Conservation (phyloP, 1,284 basidiomycete genomes). For the Schizophyllum amplum region DNA sequence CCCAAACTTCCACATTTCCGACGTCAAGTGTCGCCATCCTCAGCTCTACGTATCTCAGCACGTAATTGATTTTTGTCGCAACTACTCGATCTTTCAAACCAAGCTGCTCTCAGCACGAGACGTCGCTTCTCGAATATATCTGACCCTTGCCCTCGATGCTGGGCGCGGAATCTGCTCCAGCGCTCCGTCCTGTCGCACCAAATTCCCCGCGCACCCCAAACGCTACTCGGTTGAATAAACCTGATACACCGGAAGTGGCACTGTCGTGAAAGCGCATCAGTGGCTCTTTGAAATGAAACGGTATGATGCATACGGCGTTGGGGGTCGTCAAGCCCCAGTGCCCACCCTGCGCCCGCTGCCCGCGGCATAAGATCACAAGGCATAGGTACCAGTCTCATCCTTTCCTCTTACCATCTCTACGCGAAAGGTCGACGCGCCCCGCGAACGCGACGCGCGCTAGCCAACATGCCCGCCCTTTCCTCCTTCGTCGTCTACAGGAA, state of each 20-base stretch:
- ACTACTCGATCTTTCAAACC: no score
- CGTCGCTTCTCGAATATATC: no score
- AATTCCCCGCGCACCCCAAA: not conserved
- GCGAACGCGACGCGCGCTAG: not conserved
- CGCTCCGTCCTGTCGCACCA: not conserved
- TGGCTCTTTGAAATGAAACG: not conserved
- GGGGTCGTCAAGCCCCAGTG: not conserved
- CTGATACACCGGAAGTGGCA: not conserved
- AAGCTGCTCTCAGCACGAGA: no score
- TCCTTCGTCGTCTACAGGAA: not conserved
- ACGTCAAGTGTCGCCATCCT: not conserved
- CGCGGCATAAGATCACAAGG: no score
- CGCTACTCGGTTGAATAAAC: not conserved
- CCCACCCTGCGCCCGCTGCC: not conserved
- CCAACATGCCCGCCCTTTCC: not conserved
- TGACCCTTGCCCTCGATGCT: no score
- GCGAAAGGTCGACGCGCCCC: not conserved
- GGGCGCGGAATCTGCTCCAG: no score
- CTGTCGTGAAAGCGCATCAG: not conserved
- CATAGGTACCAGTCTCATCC: not conserved
- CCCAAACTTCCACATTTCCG: not conserved
- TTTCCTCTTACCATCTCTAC: not conserved
- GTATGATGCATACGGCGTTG: not conserved
- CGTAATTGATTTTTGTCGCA: no score
- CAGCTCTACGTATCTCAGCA: no score